Percentiles rank a stretch among this genome's conserved stretches.
Conservation (phyloP, 768 basidiomycete species). For the Terana coerulea region DNA sequence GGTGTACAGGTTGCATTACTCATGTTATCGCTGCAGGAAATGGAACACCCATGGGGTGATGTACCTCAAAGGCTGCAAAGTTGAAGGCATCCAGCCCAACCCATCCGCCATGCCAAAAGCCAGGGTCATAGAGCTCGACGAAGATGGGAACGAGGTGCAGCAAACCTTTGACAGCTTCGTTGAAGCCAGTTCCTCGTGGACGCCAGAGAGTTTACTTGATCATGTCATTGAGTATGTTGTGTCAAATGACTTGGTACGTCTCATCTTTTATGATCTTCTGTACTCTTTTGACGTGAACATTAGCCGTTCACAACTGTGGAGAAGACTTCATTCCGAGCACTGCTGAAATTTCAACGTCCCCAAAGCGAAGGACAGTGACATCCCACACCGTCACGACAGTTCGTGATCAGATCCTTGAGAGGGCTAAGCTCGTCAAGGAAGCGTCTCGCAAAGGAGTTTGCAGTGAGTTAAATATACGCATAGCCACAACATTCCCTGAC, state of each 20-base stretch:
- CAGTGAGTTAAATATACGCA: neutral
- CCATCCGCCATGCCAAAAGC: neutral
- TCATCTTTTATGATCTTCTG: neutral
- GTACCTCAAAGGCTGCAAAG: neutral
- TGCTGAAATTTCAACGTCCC: slow-evolving; percentile 9
- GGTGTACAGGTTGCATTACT: too few species aligned
- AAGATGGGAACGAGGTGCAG: neutral
- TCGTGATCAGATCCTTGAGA: neutral
- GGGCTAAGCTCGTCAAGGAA: neutral
- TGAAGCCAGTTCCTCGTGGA: neutral
- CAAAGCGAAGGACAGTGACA: slow-evolving; percentile 11
- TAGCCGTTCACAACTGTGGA: slow-evolving; percentile 3
- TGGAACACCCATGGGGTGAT: slow-evolving; percentile 5
- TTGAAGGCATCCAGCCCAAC: neutral
- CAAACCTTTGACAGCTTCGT: neutral
- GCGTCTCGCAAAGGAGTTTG: neutral
- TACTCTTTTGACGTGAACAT: slow-evolving; percentile 1
- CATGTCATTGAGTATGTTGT: slow-evolving; percentile 8
- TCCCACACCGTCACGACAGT: slow-evolving; percentile 10
- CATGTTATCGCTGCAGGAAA: neutral
- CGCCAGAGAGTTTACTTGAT: slow-evolving; percentile 1
- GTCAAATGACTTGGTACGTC: slow-evolving; percentile 3
- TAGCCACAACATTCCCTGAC: neutral
- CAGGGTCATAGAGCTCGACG: neutral
- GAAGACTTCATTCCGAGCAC: neutral